Conservation (phyloP, 202 grass and related monocot species). For the Digitaria exilis region DNA sequence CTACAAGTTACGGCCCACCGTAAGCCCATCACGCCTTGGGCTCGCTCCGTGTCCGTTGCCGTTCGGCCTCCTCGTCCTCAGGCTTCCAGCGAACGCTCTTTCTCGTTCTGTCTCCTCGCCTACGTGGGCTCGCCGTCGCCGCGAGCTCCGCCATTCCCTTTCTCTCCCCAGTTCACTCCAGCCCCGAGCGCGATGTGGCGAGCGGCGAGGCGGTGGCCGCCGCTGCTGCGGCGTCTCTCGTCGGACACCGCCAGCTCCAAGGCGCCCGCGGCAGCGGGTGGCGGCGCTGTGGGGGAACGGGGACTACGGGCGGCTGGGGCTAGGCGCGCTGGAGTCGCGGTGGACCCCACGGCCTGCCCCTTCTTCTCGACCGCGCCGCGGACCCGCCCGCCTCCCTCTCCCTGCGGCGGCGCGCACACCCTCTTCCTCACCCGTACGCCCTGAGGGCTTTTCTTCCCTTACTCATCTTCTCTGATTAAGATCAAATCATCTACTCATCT, state of each 20-base stretch:
- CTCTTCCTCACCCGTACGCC: slow-evolving; percentile 77
- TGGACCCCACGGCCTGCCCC: slow-evolving; percentile 81
- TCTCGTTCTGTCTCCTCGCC: not conserved
- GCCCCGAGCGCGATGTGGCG: slow-evolving; percentile 52
- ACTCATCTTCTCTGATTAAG: not conserved
- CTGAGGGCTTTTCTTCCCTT: not conserved
- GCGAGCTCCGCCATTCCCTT: not conserved
- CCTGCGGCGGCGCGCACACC: slow-evolving; percentile 90
- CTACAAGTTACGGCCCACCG: not conserved
- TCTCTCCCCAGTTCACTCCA: not conserved
- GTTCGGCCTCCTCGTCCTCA: too few relatives aligned
- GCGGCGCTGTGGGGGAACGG: slow-evolving; percentile 92
- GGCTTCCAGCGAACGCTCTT: not conserved
- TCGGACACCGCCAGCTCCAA: not conserved
- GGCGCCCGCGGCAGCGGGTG: slow-evolving; percentile 46
- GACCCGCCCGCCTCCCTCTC: slow-evolving; percentile 68
- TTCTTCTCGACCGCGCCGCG: slow-evolving; percentile 52
- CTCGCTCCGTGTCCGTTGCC: too few relatives aligned
- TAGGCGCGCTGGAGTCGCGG: slow-evolving; percentile 74
- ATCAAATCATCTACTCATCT: not conserved
- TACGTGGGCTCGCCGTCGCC: slow-evolving; percentile 42
- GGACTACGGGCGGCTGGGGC: slow-evolving; percentile 80
- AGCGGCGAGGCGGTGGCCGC: slow-evolving; percentile 23
- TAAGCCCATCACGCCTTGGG: not conserved
- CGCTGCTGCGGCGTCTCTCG: slow-evolving; percentile 6